phyloP scores from a whole-genome alignment of 345 rosid species.

The Euphorbia peplus region DNA sequence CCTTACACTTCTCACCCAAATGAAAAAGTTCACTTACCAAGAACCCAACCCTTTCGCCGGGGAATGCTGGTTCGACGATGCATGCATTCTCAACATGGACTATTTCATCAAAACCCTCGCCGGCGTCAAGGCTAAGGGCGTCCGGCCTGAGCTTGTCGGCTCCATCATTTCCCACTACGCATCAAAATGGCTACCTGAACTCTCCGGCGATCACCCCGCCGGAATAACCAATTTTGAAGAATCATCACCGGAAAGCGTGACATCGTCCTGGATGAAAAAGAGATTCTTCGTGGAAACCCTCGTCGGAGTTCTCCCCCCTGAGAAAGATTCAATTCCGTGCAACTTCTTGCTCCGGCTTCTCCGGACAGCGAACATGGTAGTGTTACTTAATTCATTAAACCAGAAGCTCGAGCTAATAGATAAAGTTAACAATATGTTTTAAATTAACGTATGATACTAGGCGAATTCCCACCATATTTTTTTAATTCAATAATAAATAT shows the following conservation, averaged over 20 bases:
- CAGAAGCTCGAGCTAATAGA: too few relatives aligned
- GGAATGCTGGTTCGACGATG: conserved; percentile 61
- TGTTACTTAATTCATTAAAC: too few relatives aligned
- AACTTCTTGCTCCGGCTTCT: conserved; percentile 81
- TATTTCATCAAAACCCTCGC: conserved; percentile 70
- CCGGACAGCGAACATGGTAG: conserved; percentile 75
- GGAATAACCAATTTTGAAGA: conserved; percentile 21
- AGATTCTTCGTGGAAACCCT: conserved; percentile 71
- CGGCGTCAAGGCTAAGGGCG: conserved; percentile 74
- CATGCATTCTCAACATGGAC: conserved; percentile 74
- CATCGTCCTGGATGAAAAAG: conserved; percentile 67
- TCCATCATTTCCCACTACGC: conserved; percentile 79
- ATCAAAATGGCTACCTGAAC: conserved; percentile 84
- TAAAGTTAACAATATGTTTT: too few relatives aligned
- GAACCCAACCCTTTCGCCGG: conserved; percentile 33
- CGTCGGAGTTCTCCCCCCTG: conserved; percentile 78
- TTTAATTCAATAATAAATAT: too few relatives aligned
- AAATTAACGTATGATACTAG: too few relatives aligned
- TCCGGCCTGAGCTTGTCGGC: conserved; percentile 73
- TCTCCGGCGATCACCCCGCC: conserved; percentile 36
- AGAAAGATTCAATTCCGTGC: conserved; percentile 75
- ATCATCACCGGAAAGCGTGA: conserved; percentile 49
- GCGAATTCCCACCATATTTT: too few relatives aligned
- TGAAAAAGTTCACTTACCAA: conserved; percentile 42
- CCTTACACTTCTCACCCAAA: conserved; percentile 2